These are phyloP conservation scores for Gaultheria prostrata DNA, from an alignment of 148 eudicot species.

Conservation along the genomic window DNA sequence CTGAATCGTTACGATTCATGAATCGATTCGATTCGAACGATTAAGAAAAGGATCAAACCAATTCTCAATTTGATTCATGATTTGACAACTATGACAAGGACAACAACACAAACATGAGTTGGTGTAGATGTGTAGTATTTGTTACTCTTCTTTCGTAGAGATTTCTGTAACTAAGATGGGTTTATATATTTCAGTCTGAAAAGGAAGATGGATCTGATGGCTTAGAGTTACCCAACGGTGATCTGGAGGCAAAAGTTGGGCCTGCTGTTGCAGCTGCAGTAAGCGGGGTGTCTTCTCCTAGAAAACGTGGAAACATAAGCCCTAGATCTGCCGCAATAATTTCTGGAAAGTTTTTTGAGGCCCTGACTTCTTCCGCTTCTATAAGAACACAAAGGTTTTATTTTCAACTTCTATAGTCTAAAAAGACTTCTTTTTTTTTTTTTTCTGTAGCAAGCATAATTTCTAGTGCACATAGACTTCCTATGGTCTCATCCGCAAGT, in stretches of 20 bases:
- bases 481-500: neutral
- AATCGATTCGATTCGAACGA: too few species aligned
- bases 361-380: slow-evolving; percentile 78
- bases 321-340: slow-evolving; percentile 73
- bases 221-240: slow-evolving; percentile 31
- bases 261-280: slow-evolving; percentile 54
- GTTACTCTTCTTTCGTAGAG: neutral
- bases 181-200: slow-evolving; percentile 70
- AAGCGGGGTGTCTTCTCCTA: slow-evolving; percentile 45
- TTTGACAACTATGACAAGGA: too few species aligned
- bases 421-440: neutral
- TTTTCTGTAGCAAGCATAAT: neutral
- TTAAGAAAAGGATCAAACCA: too few species aligned
- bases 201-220: slow-evolving; percentile 46
- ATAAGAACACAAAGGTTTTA: slow-evolving; percentile 75
- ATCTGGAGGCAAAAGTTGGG: slow-evolving; percentile 27
- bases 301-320: slow-evolving; percentile 51
- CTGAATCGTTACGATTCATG: too few species aligned
- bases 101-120: neutral
- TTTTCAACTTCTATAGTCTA: neutral
- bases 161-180: neutral
- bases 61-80: too few species aligned
- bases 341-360: slow-evolving; percentile 78
- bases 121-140: neutral
- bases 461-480: neutral